Conservation (phyloP, 768 basidiomycete genomes). For the Omphalotus guepiniiformis region DNA sequence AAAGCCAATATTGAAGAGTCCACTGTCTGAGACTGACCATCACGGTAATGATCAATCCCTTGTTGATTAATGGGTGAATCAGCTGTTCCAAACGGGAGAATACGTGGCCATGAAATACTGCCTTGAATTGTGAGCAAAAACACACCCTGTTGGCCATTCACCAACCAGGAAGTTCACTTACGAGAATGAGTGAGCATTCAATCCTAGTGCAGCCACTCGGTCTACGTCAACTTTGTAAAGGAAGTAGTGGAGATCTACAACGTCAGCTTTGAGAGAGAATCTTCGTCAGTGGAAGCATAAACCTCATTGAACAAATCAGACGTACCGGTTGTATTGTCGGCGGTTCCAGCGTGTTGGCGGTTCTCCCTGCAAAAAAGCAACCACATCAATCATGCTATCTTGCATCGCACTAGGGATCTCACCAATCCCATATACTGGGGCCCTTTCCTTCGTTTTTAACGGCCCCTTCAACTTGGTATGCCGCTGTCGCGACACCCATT, state of each 20-base stretch:
- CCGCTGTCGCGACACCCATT: constrained; percentile 49
- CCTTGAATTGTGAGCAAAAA: no score
- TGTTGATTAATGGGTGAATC: constrained; percentile 47
- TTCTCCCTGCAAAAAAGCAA: constrained; percentile 28
- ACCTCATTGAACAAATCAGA: neutral
- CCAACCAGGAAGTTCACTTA: no score
- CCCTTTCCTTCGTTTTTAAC: constrained; percentile 46
- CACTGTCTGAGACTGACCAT: constrained; percentile 26
- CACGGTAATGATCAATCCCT: constrained; percentile 42
- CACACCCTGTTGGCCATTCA: no score
- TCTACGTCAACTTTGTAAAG: constrained; percentile 50
- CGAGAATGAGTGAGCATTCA: constrained; percentile 53
- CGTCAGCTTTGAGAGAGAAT: constrained; percentile 29
- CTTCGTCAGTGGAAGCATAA: neutral
- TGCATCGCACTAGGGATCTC: no score
- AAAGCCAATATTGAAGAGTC: neutral
- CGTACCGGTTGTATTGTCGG: constrained; percentile 41
- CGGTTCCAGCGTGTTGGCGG: constrained; percentile 35
- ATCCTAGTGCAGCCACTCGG: constrained; percentile 44
- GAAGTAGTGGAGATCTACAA: constrained; percentile 47
- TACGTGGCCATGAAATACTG: constrained; percentile 49
- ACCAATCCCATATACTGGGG: constrained; percentile 44
- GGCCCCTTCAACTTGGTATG: constrained; percentile 52
- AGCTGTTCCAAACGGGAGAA: constrained; percentile 45
- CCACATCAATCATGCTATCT: neutral